A percentile compares a stretch with the other conserved stretches of the same genome.
These are phyloP conservation scores for Fusarium graminum DNA, from an alignment of 2,329 filamentous ascomycete species.

Conservation along the genomic window DNA sequence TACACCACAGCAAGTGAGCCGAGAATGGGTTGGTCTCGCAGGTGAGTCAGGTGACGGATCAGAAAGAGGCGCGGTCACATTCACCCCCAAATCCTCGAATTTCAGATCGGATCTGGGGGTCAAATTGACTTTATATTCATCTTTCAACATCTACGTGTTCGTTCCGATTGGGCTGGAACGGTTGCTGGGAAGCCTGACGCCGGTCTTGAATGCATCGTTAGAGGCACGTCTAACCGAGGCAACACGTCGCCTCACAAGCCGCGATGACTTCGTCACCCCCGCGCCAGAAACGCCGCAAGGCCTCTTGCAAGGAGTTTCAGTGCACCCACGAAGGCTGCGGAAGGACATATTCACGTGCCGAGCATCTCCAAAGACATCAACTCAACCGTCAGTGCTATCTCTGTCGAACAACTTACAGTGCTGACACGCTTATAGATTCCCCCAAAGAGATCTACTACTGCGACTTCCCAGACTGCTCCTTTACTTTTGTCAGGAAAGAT, in stretches of 20 bases:
- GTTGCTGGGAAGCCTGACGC: background rate
- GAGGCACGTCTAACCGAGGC: constrained; percentile 25
- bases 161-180: background rate
- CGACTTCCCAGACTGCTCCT: constrained; percentile 49
- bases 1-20: constrained; percentile 24
- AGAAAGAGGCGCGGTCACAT: constrained; percentile 30
- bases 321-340: constrained; percentile 50
- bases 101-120: constrained; percentile 6
- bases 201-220: constrained; percentile 3
- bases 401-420: background rate
- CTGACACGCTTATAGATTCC: constrained; percentile 45
- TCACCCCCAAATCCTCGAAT: constrained; percentile 43
- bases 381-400: constrained; percentile 43
- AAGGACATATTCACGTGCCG: constrained; percentile 48
- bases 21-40: constrained; percentile 37
- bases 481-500: constrained; percentile 49
- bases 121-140: constrained; percentile 19
- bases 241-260: constrained; percentile 25
- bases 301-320: constrained; percentile 50
- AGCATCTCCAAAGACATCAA: constrained; percentile 49
- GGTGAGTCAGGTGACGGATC: constrained; percentile 32
- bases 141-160: constrained; percentile 4
- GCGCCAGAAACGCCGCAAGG: constrained; percentile 51
- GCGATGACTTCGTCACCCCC: constrained; percentile 49
- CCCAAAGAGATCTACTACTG: constrained; percentile 51